These are phyloP conservation scores for Jacaranda mimosifolia DNA, from an alignment of 257 asterid species.

Conservation along the genomic window DNA sequence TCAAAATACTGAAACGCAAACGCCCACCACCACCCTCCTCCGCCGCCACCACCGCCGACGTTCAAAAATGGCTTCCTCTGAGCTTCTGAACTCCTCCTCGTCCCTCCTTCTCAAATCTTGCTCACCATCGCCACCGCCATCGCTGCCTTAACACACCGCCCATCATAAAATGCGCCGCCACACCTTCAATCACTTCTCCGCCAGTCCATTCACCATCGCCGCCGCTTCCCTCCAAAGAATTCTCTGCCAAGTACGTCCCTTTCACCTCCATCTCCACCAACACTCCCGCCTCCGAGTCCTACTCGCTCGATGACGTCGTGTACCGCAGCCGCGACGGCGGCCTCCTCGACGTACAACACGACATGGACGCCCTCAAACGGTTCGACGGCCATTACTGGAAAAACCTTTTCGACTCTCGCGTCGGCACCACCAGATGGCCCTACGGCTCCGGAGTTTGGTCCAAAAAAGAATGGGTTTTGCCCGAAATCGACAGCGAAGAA, in stretches of 20 bases:
- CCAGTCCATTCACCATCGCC: slow-evolving; percentile 22
- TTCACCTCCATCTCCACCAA: slow-evolving; percentile 52
- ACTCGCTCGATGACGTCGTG: slow-evolving; percentile 66
- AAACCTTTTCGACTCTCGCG: slow-evolving; percentile 62
- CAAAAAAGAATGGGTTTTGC: slow-evolving; percentile 69
- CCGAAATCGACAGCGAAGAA: slow-evolving; percentile 54
- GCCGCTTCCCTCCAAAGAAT: slow-evolving; percentile 37
- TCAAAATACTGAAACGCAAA: neutral
- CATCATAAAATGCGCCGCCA: slow-evolving; percentile 39
- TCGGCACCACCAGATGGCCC: slow-evolving; percentile 70
- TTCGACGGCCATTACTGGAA: slow-evolving; percentile 68
- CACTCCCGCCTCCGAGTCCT: slow-evolving; percentile 54
- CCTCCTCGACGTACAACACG: slow-evolving; percentile 72
- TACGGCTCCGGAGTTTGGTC: slow-evolving; percentile 82
- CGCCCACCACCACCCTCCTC: neutral
- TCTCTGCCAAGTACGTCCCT: slow-evolving; percentile 73
- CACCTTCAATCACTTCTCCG: slow-evolving; percentile 31
- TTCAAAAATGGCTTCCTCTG: slow-evolving; percentile 35
- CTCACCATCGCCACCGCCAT: slow-evolving; percentile 31
- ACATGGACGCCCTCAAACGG: slow-evolving; percentile 55
- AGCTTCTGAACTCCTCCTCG: slow-evolving; percentile 16
- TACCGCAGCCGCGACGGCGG: slow-evolving; percentile 70
- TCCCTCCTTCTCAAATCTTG: slow-evolving; percentile 22
- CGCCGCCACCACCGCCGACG: neutral
- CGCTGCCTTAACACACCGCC: neutral